These are phyloP conservation scores for Arthrobotrys entomopaga DNA, from an alignment of 2,329 filamentous ascomycete genomes.

Conservation along the genomic window DNA sequence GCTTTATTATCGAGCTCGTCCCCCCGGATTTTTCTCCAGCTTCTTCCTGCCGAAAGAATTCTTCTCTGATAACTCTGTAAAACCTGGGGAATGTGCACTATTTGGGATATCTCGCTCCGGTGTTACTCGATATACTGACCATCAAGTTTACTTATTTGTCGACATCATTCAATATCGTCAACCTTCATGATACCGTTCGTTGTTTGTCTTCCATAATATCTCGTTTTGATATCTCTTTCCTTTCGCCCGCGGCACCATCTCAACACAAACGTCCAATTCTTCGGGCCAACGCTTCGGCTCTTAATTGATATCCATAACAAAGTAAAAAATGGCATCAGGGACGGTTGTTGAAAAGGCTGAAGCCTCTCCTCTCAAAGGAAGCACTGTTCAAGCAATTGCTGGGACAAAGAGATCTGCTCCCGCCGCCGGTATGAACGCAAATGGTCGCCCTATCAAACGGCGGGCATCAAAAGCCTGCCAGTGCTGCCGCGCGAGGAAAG, in stretches of 20 bases:
- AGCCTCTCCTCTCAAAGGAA: slow-evolving; percentile 15
- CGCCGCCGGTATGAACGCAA: slow-evolving; percentile 67
- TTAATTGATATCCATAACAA: background rate
- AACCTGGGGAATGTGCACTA: slow-evolving; percentile 55
- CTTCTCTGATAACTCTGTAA: slow-evolving; percentile 30
- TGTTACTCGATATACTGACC: slow-evolving; percentile 54
- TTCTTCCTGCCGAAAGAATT: slow-evolving; percentile 46
- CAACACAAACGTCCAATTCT: slow-evolving; percentile 24
- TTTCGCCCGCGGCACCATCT: slow-evolving; percentile 43
- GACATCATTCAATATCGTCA: background rate
- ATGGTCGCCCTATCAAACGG: slow-evolving; percentile 74
- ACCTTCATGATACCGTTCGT: slow-evolving; percentile 32
- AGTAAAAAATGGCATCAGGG: slow-evolving; percentile 39
- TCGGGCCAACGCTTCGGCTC: slow-evolving; percentile 9
- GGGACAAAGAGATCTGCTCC: slow-evolving; percentile 68
- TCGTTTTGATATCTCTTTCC: slow-evolving; percentile 5
- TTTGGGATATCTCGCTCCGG: slow-evolving; percentile 54
- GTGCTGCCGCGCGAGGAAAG: slow-evolving; percentile 87
- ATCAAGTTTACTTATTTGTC: slow-evolving; percentile 6
- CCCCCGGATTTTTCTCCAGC: slow-evolving; percentile 42
- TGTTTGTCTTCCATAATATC: slow-evolving; percentile 9
- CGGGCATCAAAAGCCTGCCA: slow-evolving; percentile 92
- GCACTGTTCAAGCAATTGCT: slow-evolving; percentile 21
- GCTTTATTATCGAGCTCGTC: slow-evolving; percentile 55
- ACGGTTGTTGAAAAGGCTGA: slow-evolving; percentile 22